Evolutionary conservation across 108 stramenopile species (phyloP).

Genomic region (Nannochloropsis granulata): DNA sequence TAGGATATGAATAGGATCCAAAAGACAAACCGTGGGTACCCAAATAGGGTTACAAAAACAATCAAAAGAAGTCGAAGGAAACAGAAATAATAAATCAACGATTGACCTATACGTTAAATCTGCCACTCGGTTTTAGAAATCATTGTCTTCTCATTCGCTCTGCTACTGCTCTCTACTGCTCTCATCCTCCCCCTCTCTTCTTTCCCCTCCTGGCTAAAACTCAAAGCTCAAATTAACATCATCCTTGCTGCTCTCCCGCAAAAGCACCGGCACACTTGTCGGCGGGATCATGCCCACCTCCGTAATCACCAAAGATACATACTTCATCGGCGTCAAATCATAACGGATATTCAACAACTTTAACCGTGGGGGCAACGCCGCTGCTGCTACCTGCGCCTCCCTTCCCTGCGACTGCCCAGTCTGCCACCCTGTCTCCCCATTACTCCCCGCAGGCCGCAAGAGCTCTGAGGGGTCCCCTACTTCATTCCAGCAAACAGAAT

Average conservation of each 20-base stretch:
- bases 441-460: neutral
- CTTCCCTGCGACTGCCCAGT: neutral
- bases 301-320: constrained; percentile 87
- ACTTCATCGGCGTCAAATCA: constrained; percentile 86
- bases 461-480: constrained; percentile 74
- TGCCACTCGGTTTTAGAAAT: too few relatives aligned
- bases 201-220: neutral
- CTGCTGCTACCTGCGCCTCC: neutral
- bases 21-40: too few relatives aligned
- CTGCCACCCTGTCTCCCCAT: neutral
- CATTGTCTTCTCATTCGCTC: too few relatives aligned
- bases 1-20: too few relatives aligned
- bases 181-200: neutral
- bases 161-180: neutral
- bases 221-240: neutral
- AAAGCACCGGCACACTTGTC: constrained; percentile 81
- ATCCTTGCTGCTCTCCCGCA: constrained; percentile 53
- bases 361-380: constrained; percentile 10
- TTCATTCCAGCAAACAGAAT: constrained; percentile 87
- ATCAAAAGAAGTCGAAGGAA: too few relatives aligned
- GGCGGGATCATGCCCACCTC: constrained; percentile 94
- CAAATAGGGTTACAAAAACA: too few relatives aligned
- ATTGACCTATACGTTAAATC: too few relatives aligned
- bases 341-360: constrained; percentile 73
- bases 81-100: too few relatives aligned